Evolutionary conservation across 2,329 filamentous ascomycete species (phyloP).

Genomic region (Nemania sp.): DNA sequence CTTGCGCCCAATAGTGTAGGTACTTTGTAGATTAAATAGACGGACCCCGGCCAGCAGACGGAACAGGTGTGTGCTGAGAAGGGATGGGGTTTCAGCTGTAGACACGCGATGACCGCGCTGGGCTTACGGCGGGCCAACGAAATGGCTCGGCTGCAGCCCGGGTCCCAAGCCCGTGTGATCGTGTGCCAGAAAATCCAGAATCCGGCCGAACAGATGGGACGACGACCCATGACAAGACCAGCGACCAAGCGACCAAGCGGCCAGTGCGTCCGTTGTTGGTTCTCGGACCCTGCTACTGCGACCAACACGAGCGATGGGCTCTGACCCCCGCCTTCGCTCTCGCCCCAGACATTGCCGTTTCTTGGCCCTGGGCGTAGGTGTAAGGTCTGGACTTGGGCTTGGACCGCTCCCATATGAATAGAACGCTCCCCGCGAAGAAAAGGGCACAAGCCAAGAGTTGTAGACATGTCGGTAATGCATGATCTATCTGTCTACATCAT

Average conservation of each 20-base stretch:
- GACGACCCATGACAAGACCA: no score
- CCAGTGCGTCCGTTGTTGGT: constrained; percentile 5
- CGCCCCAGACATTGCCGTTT: not conserved
- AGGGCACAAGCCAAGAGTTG: no score
- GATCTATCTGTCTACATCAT: no score
- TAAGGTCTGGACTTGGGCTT: no score
- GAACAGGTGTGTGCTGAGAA: not conserved
- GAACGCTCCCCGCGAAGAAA: no score
- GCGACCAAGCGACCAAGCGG: no score
- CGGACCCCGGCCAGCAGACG: not conserved
- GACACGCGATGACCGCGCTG: not conserved
- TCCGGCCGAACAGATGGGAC: constrained; percentile 10
- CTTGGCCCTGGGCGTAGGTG: no score
- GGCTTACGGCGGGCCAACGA: constrained; percentile 15
- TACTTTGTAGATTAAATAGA: not conserved
- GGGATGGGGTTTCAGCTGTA: not conserved
- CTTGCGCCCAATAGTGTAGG: not conserved
- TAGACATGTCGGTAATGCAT: no score
- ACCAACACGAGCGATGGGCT: not conserved
- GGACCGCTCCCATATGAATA: no score
- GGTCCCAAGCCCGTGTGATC: constrained; percentile 15
- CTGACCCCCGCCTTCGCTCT: not conserved
- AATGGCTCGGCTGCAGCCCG: constrained; percentile 18
- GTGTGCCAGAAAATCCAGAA: constrained; percentile 19
- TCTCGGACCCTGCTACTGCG: constrained; percentile 6